Conservation (phyloP, 2,329 filamentous ascomycete genomes). For the Gnomoniopsis smithogilvyi region DNA sequence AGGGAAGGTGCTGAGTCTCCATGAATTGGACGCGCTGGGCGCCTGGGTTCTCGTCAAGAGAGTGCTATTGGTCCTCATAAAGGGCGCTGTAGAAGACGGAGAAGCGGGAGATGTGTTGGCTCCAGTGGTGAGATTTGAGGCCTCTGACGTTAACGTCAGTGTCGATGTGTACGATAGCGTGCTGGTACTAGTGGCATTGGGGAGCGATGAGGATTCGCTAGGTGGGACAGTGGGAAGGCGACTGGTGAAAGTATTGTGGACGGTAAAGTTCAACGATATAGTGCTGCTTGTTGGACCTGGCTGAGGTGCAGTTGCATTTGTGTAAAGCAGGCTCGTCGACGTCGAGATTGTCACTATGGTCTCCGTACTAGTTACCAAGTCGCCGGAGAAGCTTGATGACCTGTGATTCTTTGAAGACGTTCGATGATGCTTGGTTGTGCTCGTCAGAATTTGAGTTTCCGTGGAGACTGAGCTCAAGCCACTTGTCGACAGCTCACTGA, state of each 20-base stretch:
- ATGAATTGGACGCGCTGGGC: background rate
- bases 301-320: background rate
- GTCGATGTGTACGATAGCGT: background rate
- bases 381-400: background rate
- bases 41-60: background rate
- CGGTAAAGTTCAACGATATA: background rate
- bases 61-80: background rate
- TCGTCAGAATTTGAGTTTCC: background rate
- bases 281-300: background rate
- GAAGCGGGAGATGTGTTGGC: background rate
- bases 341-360: background rate
- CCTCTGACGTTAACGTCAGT: background rate
- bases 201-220: background rate
- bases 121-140: background rate
- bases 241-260: constrained; percentile 2
- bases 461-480: background rate
- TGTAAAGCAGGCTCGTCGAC: background rate
- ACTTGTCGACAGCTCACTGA: background rate
- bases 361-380: background rate
- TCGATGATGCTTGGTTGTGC: background rate
- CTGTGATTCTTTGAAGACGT: background rate
- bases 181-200: background rate
- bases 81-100: background rate
- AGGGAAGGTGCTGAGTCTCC: no score
- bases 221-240: background rate